A percentile compares a stretch with the other conserved stretches of the same genome.
Evolutionary conservation across 1,284 basidiomycete species (phyloP).

Genomic region (Pholiota adiposa): DNA sequence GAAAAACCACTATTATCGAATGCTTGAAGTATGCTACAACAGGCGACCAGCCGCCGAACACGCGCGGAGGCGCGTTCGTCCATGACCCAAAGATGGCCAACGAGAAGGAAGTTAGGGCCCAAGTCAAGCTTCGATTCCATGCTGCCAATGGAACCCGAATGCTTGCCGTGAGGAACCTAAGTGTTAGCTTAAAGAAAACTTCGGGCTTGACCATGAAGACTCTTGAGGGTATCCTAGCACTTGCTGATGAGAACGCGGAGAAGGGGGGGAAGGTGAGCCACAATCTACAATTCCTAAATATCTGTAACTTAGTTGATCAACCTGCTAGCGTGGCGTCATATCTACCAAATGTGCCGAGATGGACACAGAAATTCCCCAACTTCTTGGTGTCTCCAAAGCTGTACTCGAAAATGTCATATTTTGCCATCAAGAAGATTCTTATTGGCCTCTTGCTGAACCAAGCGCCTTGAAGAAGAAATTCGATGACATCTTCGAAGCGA

Average conservation of each 20-base stretch:
- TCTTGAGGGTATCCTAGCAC: constrained; percentile 87
- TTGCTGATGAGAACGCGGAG: constrained; percentile 70
- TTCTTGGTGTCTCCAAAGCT: constrained; percentile 95
- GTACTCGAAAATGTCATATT: constrained; percentile 99
- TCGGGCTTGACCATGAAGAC: constrained; percentile 95
- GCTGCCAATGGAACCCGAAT: constrained; percentile 89
- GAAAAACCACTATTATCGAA: constrained; percentile 99
- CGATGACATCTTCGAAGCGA: constrained; percentile 99
- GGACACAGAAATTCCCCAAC: constrained; percentile 90
- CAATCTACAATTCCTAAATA: not conserved
- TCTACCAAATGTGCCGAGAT: constrained; percentile 98
- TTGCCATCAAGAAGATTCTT: constrained; percentile 99
- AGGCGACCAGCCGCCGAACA: constrained; percentile 96
- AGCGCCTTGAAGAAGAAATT: constrained; percentile 96
- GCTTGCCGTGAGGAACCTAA: constrained; percentile 93
- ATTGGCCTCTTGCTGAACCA: constrained; percentile 96
- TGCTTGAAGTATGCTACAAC: constrained; percentile 99
- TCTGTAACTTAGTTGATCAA: not conserved
- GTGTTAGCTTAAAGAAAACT: constrained; percentile 91
- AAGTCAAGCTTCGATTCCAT: constrained; percentile 93
- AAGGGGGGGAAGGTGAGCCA: constrained; percentile 75
- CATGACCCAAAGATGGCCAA: constrained; percentile 99
- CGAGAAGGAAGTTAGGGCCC: constrained; percentile 98
- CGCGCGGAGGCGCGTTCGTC: constrained; percentile 96
- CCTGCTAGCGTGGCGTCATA: constrained; percentile 76